A percentile compares a stretch with the other conserved stretches of the same genome.
Conservation (phyloP, 148 eudicot genomes). For the Cornus kousa region DNA sequence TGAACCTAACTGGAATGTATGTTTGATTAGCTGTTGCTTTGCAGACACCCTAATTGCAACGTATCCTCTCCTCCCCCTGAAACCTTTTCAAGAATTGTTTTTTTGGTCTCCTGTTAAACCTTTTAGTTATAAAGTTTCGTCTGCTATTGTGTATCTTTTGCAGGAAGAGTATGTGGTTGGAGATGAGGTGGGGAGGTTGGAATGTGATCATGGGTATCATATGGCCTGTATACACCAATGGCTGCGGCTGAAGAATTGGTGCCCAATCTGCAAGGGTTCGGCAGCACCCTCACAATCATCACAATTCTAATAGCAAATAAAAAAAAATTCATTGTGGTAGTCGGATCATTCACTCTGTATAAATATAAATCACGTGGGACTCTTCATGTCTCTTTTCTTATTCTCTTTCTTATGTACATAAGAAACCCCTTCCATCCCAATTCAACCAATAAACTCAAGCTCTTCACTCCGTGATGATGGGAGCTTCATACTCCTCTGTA, state of each 20-base stretch:
- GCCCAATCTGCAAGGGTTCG: slow-evolving; percentile 88
- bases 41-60: too few species aligned
- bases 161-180: slow-evolving; percentile 83
- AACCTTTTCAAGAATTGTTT: too few species aligned
- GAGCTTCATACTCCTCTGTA: too few species aligned
- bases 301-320: background rate
- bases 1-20: too few species aligned
- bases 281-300: slow-evolving; percentile 26
- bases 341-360: background rate
- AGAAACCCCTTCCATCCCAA: background rate
- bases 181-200: slow-evolving; percentile 66
- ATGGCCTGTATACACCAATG: slow-evolving; percentile 60
- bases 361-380: too few species aligned
- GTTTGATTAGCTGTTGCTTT: too few species aligned
- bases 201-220: slow-evolving; percentile 75
- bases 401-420: background rate
- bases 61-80: too few species aligned
- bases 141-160: slow-evolving; percentile 13
- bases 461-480: too few species aligned
- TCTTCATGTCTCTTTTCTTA: background rate
- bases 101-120: too few species aligned
- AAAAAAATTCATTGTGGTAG: too few species aligned
- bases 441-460: background rate
- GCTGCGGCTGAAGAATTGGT: slow-evolving; percentile 92
- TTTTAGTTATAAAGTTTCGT: background rate